Conservation (phyloP, 768 basidiomycete genomes). For the Lactifluus rugatus region DNA sequence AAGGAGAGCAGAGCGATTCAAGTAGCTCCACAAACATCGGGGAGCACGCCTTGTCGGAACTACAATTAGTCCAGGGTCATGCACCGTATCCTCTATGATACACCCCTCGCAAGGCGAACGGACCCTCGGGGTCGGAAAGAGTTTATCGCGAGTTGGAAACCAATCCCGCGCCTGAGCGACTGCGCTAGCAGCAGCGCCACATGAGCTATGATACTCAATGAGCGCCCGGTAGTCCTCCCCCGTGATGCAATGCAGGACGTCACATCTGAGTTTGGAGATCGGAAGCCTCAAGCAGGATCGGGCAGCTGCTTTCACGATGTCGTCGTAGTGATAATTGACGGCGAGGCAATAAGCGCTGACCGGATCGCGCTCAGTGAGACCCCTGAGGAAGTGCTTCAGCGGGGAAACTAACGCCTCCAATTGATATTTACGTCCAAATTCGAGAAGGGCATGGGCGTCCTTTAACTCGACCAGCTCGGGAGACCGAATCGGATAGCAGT, state of each 20-base stretch:
- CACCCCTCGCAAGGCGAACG: not conserved
- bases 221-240: conserved; percentile 6
- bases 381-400: not conserved
- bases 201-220: not conserved
- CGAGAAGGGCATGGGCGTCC: conserved; percentile 1
- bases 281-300: not conserved
- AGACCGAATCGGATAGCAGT: conserved; percentile 5
- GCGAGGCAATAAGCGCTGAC: conserved; percentile 10
- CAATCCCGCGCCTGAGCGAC: not conserved
- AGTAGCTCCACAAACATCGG: conserved; percentile 5
- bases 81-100: not conserved
- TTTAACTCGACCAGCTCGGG: not conserved
- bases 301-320: not conserved
- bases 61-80: too few relatives aligned
- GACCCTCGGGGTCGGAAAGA: not conserved
- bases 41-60: not conserved
- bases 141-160: not conserved
- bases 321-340: not conserved
- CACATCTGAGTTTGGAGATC: not conserved
- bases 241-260: not conserved
- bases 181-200: conserved; percentile 2
- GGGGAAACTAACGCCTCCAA: not conserved
- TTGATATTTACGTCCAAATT: conserved; percentile 13
- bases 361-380: not conserved
- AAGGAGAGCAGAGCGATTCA: conserved; percentile 3